phyloP scores from a whole-genome alignment of 352 stramenopile species.

The Pythium plurisporium region DNA sequence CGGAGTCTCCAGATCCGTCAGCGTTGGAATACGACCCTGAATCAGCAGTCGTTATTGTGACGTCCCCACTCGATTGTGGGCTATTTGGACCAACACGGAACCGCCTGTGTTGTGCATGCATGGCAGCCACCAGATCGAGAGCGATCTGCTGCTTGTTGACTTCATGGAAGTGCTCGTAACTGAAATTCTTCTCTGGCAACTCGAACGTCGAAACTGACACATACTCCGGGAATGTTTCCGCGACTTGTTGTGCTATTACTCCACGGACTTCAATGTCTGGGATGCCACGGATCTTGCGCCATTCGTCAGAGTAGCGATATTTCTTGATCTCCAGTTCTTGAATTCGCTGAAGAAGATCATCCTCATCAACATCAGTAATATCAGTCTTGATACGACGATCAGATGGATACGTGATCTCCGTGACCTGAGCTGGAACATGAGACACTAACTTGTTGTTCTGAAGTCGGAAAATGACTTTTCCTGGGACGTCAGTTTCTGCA shows the following conservation, averaged over 20 bases:
- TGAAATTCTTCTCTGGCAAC: conserved; percentile 86
- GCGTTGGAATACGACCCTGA: conserved; percentile 36
- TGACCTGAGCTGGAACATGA: conserved; percentile 85
- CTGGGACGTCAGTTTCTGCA: conserved; percentile 36
- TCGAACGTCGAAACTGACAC: conserved; percentile 82
- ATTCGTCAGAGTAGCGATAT: conserved; percentile 90
- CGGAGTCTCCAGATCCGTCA: conserved; percentile 29
- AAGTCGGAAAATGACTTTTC: conserved; percentile 44
- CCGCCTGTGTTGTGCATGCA: conserved; percentile 80
- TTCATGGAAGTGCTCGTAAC: conserved; percentile 89
- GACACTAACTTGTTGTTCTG: conserved; percentile 58
- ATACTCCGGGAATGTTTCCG: conserved; percentile 91
- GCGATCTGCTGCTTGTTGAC: conserved; percentile 92
- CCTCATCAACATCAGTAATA: conserved; percentile 85
- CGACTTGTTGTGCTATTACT: conserved; percentile 92
- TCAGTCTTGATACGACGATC: conserved; percentile 92
- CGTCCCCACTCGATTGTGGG: conserved; percentile 32
- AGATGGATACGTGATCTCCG: conserved; percentile 89
- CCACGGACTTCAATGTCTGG: conserved; percentile 74
- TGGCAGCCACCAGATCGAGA: conserved; percentile 87
- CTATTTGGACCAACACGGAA: conserved; percentile 58
- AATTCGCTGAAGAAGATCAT: conserved; percentile 87
- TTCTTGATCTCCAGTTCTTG: conserved; percentile 85
- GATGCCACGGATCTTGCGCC: conserved; percentile 83
- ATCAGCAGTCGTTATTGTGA: conserved; percentile 45